Conservation (phyloP, 768 basidiomycete species). For the Pleurotus eryngii region DNA sequence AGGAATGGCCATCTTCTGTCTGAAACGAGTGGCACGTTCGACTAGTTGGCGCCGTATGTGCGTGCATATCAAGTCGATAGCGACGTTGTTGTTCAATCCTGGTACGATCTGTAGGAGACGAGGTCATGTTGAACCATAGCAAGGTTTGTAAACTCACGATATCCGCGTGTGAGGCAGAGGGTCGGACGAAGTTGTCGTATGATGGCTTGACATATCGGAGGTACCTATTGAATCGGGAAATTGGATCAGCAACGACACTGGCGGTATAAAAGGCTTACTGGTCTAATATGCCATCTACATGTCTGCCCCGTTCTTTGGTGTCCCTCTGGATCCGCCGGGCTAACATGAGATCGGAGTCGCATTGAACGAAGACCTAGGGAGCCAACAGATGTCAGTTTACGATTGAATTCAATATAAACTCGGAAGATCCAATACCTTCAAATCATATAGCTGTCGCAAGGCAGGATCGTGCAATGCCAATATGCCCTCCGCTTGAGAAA, state of each 20-base stretch:
- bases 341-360: slow-evolving; percentile 96
- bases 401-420: too few relatives aligned
- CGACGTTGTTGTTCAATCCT: slow-evolving; percentile 83
- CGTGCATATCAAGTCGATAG: slow-evolving; percentile 90
- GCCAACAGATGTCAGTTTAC: background rate
- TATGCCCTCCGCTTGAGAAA: slow-evolving; percentile 76
- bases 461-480: slow-evolving; percentile 81
- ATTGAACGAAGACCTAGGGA: slow-evolving; percentile 79
- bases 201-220: slow-evolving; percentile 93
- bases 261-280: slow-evolving; percentile 48
- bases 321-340: slow-evolving; percentile 89
- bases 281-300: slow-evolving; percentile 83
- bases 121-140: background rate
- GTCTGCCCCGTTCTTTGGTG: slow-evolving; percentile 81
- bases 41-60: slow-evolving; percentile 85
- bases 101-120: slow-evolving; percentile 77
- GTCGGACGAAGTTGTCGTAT: slow-evolving; percentile 90
- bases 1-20: slow-evolving; percentile 67
- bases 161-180: slow-evolving; percentile 84
- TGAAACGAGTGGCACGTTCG: slow-evolving; percentile 71
- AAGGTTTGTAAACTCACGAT: slow-evolving; percentile 50
- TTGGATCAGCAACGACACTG: background rate
- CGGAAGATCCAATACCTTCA: slow-evolving; percentile 54
- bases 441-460: slow-evolving; percentile 81
- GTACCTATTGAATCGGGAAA: slow-evolving; percentile 48